Conservation (phyloP, 768 basidiomycete genomes). For the Clitopilus hobsonii region DNA sequence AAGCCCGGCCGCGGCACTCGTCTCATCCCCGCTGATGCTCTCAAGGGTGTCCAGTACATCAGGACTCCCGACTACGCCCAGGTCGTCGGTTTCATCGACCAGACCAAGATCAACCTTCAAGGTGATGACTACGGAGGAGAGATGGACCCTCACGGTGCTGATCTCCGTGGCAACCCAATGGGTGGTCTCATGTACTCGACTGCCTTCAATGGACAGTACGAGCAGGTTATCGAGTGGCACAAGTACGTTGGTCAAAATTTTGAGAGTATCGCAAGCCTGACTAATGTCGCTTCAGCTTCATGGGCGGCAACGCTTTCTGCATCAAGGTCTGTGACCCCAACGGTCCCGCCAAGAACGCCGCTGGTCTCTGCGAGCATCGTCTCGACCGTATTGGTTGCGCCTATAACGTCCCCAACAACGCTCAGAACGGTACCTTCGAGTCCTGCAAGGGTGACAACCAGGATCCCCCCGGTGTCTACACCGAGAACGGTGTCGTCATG, state of each 20-base stretch:
- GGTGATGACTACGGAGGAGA: constrained; percentile 60
- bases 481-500: constrained; percentile 28
- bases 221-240: constrained; percentile 67
- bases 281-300: constrained; percentile 45
- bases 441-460: constrained; percentile 65
- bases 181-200: constrained; percentile 69
- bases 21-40: constrained; percentile 51
- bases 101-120: constrained; percentile 45
- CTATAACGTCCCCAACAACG: constrained; percentile 69
- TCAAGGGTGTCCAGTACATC: constrained; percentile 54
- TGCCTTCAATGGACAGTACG: constrained; percentile 37
- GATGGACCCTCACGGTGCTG: constrained; percentile 64
- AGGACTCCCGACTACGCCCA: constrained; percentile 49
- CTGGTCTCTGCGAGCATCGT: constrained; percentile 63
- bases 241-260: constrained; percentile 33
- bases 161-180: constrained; percentile 70
- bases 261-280: neutral
- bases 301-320: constrained; percentile 63
- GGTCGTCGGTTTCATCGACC: constrained; percentile 55
- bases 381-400: constrained; percentile 71
- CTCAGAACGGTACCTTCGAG: constrained; percentile 55
- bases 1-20: constrained; percentile 60
- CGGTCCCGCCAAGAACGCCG: constrained; percentile 41
- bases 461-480: constrained; percentile 51
- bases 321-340: constrained; percentile 67